Conservation (phyloP, 805 yeast species). For the Citeromyces nyonsensis region DNA sequence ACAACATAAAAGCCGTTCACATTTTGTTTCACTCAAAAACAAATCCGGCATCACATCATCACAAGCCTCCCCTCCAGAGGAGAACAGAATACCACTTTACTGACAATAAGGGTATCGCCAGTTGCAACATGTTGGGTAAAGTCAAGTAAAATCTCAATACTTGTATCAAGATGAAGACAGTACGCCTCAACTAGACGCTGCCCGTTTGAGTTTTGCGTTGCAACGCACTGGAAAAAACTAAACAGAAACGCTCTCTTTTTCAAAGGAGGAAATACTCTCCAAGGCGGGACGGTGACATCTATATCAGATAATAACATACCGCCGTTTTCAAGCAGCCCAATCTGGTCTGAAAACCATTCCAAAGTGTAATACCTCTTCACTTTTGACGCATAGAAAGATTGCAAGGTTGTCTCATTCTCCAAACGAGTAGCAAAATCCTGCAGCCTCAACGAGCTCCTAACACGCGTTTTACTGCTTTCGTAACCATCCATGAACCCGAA, state of each 20-base stretch:
- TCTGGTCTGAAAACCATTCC: too few relatives aligned
- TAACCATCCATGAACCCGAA: too few relatives aligned
- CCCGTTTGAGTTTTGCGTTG: slow-evolving; percentile 7
- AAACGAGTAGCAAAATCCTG: slow-evolving; percentile 19
- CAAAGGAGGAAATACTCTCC: too few relatives aligned
- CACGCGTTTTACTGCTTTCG: slow-evolving; percentile 7
- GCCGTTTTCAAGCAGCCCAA: too few relatives aligned
- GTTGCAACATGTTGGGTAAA: slow-evolving; percentile 10
- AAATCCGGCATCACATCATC: slow-evolving; percentile 8
- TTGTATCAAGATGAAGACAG: slow-evolving; percentile 29
- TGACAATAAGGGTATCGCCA: slow-evolving; percentile 30
- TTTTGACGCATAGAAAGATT: neutral
- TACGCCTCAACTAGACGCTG: slow-evolving; percentile 20
- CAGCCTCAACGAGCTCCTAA: slow-evolving; percentile 17
- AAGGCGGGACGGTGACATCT: too few relatives aligned
- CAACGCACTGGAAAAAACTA: slow-evolving; percentile 22
- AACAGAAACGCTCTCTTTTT: neutral
- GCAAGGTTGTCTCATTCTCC: slow-evolving; percentile 3
- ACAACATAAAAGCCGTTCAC: too few relatives aligned
- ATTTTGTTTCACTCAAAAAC: too few relatives aligned
- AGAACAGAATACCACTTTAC: slow-evolving; percentile 25
- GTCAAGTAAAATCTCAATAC: slow-evolving; percentile 22
- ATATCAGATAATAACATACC: too few relatives aligned
- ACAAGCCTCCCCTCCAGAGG: slow-evolving; percentile 22
- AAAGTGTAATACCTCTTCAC: slow-evolving; percentile 1